phyloP scores from a whole-genome alignment of 2,329 filamentous ascomycete species.

The Aspergillus novoparasiticus region DNA sequence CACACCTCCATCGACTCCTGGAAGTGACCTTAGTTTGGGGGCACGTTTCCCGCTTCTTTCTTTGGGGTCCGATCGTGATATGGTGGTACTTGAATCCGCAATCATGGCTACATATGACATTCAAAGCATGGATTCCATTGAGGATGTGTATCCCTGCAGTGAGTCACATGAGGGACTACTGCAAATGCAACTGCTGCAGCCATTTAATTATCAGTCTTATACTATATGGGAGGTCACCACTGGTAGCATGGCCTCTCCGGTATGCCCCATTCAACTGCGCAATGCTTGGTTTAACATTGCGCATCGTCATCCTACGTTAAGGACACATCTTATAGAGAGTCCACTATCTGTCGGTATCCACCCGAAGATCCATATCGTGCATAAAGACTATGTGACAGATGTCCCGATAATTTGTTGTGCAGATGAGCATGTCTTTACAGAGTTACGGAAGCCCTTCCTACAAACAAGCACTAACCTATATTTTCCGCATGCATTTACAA shows the following conservation, averaged over 20 bases:
- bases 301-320: not conserved
- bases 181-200: not conserved
- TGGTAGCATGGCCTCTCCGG: not conserved
- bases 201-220: not conserved
- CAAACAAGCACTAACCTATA: not conserved
- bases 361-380: not conserved
- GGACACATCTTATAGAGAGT: not conserved
- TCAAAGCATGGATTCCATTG: not conserved
- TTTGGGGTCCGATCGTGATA: not conserved
- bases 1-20: not conserved
- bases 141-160: constrained; percentile 5
- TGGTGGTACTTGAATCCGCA: not conserved
- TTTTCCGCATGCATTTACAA: not conserved
- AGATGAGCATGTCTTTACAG: not conserved
- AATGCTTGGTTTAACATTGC: not conserved
- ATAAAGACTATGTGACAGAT: not conserved
- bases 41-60: not conserved
- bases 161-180: not conserved
- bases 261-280: not conserved
- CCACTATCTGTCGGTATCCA: not conserved
- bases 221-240: constrained; percentile 9
- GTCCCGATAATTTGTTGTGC: not conserved
- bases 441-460: not conserved
- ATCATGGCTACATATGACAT: not conserved
- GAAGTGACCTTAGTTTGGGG: not conserved